phyloP scores from a whole-genome alignment of 345 rosid species.

The Leavenworthia alabamica region DNA sequence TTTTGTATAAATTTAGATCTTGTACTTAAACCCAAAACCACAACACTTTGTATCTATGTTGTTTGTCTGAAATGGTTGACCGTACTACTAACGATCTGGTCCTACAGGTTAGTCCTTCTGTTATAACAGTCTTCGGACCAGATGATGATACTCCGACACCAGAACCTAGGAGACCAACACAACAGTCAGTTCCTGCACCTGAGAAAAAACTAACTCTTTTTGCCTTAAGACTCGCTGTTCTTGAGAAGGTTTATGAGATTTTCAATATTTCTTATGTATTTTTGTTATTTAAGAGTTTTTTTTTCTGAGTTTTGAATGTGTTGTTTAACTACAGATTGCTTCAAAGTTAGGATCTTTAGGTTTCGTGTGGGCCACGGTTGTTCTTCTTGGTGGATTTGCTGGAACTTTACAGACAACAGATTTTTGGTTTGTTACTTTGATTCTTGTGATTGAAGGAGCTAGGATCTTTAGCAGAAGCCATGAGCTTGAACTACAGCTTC shows the following conservation, averaged over 20 bases:
- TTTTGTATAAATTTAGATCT: background rate
- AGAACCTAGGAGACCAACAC: conserved; percentile 14
- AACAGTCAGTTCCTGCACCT: conserved; percentile 41
- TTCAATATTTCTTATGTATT: background rate
- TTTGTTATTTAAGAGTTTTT: background rate
- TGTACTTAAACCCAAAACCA: conserved; percentile 8
- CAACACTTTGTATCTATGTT: conserved; percentile 20
- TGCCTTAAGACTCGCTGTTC: conserved; percentile 72
- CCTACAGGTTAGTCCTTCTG: conserved; percentile 38
- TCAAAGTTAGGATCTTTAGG: conserved; percentile 84
- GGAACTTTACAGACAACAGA: conserved; percentile 59
- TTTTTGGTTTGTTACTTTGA: conserved; percentile 81
- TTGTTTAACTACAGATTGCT: conserved; percentile 35
- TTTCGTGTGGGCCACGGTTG: conserved; percentile 97
- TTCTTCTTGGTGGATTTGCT: conserved; percentile 91
- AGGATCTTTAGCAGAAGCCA: conserved; percentile 90
- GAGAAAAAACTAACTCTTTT: conserved; percentile 85
- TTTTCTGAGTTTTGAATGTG: background rate
- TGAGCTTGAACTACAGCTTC: conserved; percentile 90
- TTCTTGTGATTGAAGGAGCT: conserved; percentile 77
- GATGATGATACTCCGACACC: conserved; percentile 29
- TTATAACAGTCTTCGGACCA: conserved; percentile 43
- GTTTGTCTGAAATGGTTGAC: conserved; percentile 24
- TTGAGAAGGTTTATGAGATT: conserved; percentile 49
- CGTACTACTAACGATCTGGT: conserved; percentile 35